Percentiles rank a stretch among this genome's conserved stretches.
Conservation (phyloP, 176 grass and related monocot genomes). For the Rhynchospora breviuscula region DNA sequence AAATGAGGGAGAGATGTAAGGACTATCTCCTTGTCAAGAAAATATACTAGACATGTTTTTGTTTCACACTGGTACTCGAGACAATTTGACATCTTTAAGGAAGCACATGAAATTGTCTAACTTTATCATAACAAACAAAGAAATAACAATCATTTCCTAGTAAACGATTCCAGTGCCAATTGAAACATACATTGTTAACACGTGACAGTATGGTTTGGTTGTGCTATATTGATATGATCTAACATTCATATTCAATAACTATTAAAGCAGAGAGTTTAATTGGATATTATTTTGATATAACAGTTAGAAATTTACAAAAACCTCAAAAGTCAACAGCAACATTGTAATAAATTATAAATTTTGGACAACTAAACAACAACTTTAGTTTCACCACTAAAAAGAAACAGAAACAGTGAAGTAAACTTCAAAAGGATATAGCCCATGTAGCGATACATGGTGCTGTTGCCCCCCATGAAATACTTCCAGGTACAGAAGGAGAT, state of each 20-base stretch:
- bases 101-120: neutral
- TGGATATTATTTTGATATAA: neutral
- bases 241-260: neutral
- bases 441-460: constrained; percentile 90
- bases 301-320: neutral
- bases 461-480: constrained; percentile 82
- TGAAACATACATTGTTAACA: neutral
- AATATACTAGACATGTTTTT: neutral
- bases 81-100: neutral
- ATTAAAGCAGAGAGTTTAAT: neutral
- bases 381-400: neutral
- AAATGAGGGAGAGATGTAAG: neutral
- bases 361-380: neutral
- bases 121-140: constrained; percentile 7
- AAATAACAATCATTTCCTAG: neutral
- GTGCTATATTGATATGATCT: neutral
- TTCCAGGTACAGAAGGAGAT: constrained; percentile 91
- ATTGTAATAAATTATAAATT: neutral
- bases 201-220: neutral
- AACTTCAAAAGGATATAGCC: constrained; percentile 81
- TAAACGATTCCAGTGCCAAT: neutral
- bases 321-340: neutral
- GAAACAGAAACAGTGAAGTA: neutral
- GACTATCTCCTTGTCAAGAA: neutral
- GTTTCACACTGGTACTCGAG: neutral